phyloP scores from a whole-genome alignment of 1,284 basidiomycete species.

The Mycena sp. region DNA sequence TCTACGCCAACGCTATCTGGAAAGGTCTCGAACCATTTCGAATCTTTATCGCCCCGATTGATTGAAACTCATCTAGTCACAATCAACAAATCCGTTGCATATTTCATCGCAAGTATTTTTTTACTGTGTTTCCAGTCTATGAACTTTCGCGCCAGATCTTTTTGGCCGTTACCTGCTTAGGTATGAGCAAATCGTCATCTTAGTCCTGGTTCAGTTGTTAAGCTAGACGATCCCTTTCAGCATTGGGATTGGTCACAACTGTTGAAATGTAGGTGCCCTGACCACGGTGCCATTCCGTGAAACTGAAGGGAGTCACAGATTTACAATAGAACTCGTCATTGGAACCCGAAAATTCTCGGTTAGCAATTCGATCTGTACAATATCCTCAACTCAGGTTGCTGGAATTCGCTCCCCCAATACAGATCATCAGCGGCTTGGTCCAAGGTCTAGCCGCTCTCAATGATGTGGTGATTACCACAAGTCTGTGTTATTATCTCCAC shows the following conservation, averaged over 20 bases:
- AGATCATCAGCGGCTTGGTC: conserved; percentile 25
- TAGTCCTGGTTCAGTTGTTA: no score
- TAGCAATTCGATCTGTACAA: neutral
- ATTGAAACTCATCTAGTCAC: conserved; percentile 1
- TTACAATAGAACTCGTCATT: neutral
- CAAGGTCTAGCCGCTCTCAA: conserved; percentile 25
- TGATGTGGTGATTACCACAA: conserved; percentile 20
- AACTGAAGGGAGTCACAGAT: neutral
- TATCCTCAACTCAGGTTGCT: no score
- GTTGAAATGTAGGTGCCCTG: neutral
- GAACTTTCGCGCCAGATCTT: neutral
- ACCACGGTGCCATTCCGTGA: no score
- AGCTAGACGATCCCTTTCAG: neutral
- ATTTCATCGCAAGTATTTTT: neutral
- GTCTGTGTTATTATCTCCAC: conserved; percentile 14
- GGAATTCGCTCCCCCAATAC: no score
- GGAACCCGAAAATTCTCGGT: neutral
- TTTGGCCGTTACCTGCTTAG: conserved; percentile 2
- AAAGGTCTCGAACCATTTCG: neutral
- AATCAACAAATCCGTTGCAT: neutral
- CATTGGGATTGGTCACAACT: conserved; percentile 4
- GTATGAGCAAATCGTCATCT: neutral
- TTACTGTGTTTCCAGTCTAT: neutral
- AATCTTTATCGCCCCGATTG: neutral
- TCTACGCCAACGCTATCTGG: conserved; percentile 11